Conservation (phyloP, 2,329 filamentous ascomycete genomes). For the Aspergillus phoenicis region DNA sequence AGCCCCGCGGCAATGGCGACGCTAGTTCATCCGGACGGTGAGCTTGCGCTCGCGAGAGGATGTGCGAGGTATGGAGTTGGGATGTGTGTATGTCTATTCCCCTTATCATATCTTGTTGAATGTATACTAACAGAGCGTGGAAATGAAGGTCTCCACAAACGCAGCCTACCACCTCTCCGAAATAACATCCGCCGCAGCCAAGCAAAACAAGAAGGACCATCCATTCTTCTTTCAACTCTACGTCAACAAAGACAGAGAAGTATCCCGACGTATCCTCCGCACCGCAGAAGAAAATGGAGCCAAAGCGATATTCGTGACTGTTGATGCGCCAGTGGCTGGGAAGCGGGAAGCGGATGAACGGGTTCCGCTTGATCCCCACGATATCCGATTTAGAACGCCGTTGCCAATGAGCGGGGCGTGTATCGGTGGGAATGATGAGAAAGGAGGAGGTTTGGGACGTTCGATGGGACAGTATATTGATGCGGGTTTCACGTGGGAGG, state of each 20-base stretch:
- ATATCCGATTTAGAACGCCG: slow-evolving; percentile 47
- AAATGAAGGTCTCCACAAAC: slow-evolving; percentile 57
- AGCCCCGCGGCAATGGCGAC: slow-evolving; percentile 67
- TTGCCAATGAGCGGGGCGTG: slow-evolving; percentile 40
- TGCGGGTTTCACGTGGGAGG: slow-evolving; percentile 55
- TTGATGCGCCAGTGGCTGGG: slow-evolving; percentile 58
- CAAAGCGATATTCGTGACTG: slow-evolving; percentile 55
- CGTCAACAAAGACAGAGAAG: slow-evolving; percentile 54
- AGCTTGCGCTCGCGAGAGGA: slow-evolving; percentile 59
- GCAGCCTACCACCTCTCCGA: slow-evolving; percentile 62
- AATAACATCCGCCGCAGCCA: slow-evolving; percentile 49
- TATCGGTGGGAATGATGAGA: slow-evolving; percentile 53
- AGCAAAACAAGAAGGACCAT: slow-evolving; percentile 27
- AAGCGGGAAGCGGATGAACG: slow-evolving; percentile 62
- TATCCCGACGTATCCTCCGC: slow-evolving; percentile 52
- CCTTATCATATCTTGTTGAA: too few species aligned
- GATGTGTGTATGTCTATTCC: slow-evolving; percentile 50
- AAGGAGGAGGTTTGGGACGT: slow-evolving; percentile 57
- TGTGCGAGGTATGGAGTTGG: slow-evolving; percentile 57
- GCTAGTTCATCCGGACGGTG: slow-evolving; percentile 66
- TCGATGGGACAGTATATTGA: slow-evolving; percentile 59
- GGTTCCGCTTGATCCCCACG: slow-evolving; percentile 47
- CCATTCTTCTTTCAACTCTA: slow-evolving; percentile 59
- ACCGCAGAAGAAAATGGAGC: slow-evolving; percentile 46
- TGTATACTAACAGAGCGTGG: background rate